Evolutionary conservation across 1,284 basidiomycete species (phyloP).

Genomic region (Papiliotrema nemorosa): DNA sequence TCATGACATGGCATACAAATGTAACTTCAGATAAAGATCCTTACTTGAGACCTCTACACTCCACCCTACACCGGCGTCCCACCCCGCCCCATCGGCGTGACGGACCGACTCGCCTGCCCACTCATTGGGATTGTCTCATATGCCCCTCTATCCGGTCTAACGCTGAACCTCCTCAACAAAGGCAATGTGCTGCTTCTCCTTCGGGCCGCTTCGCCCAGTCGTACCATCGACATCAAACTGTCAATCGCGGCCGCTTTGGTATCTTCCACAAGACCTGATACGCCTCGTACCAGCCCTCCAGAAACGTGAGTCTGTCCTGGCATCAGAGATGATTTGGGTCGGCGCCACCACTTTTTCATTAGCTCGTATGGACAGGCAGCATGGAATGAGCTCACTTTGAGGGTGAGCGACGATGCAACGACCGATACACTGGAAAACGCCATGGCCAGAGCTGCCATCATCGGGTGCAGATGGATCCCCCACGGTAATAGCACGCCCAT

Average conservation of each 20-base stretch:
- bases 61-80: too few relatives aligned
- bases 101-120: neutral
- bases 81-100: neutral
- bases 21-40: too few relatives aligned
- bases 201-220: slow-evolving; percentile 8
- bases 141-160: neutral
- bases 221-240: slow-evolving; percentile 4
- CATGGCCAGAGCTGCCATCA: slow-evolving; percentile 98
- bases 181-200: slow-evolving; percentile 10
- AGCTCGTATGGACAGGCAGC: neutral
- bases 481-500: slow-evolving; percentile 95
- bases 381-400: slow-evolving; percentile 54
- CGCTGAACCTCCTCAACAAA: slow-evolving; percentile 8
- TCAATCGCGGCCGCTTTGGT: neutral
- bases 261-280: slow-evolving; percentile 19
- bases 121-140: slow-evolving; percentile 6
- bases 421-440: slow-evolving; percentile 96
- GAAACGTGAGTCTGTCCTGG: slow-evolving; percentile 54
- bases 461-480: slow-evolving; percentile 90
- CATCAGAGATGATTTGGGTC: slow-evolving; percentile 66
- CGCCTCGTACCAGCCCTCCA: slow-evolving; percentile 29
- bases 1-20: too few relatives aligned
- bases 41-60: too few relatives aligned
- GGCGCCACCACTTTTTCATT: slow-evolving; percentile 62
- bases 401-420: slow-evolving; percentile 79